These are phyloP conservation scores for Citeromyces matritensis DNA, from an alignment of 805 yeast species.

Conservation along the genomic window DNA sequence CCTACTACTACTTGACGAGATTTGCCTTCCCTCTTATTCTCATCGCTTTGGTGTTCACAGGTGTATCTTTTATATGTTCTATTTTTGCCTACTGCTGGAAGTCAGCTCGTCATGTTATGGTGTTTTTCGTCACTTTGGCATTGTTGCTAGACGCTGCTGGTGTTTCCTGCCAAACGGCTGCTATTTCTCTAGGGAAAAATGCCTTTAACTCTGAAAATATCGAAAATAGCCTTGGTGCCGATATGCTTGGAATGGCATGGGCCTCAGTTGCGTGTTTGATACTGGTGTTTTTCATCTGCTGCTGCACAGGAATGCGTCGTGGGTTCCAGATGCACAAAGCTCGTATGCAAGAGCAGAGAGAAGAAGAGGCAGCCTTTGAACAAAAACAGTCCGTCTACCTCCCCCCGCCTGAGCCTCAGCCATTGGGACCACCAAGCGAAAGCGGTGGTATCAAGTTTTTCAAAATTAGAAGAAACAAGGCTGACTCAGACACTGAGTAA, in stretches of 20 bases:
- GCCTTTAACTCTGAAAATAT: constrained; percentile 39
- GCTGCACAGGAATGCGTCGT: constrained; percentile 30
- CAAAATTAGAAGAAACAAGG: constrained; percentile 47
- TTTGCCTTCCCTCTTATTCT: constrained; percentile 50
- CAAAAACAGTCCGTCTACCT: constrained; percentile 8
- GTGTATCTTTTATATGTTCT: constrained; percentile 42
- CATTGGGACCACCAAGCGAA: constrained; percentile 7
- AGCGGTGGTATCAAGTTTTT: constrained; percentile 69
- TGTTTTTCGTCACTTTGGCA: constrained; percentile 35
- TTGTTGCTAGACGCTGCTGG: constrained; percentile 43
- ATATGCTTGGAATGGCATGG: constrained; percentile 54
- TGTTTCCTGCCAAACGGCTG: constrained; percentile 64
- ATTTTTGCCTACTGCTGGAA: constrained; percentile 40
- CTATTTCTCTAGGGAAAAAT: constrained; percentile 55
- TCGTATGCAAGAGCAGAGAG: constrained; percentile 17
- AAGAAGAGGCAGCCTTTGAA: constrained; percentile 4
- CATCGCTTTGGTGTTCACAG: constrained; percentile 45
- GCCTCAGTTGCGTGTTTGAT: constrained; percentile 42
- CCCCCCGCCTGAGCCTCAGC: constrained; percentile 7
- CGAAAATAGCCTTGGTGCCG: constrained; percentile 35
- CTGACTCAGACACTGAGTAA: too few species aligned
- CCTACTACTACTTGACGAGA: constrained; percentile 50
- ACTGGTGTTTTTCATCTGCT: constrained; percentile 33
- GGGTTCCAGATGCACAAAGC: constrained; percentile 37
- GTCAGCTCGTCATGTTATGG: constrained; percentile 36